A percentile compares a stretch with the other conserved stretches of the same genome.
Conservation (phyloP, 352 stramenopile genomes). For the Blastocystis sp. region DNA sequence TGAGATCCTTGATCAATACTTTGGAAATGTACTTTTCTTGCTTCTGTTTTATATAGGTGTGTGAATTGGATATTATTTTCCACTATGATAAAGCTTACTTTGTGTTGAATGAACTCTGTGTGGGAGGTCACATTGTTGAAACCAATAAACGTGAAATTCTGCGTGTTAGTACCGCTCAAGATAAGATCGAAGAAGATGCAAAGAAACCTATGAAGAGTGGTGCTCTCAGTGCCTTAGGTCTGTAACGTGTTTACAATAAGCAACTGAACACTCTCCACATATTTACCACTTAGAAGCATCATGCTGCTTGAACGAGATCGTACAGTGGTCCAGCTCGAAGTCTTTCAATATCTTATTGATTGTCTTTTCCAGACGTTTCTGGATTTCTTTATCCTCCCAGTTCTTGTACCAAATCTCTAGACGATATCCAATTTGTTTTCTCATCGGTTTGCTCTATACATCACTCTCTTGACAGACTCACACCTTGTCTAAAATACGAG, state of each 20-base stretch:
- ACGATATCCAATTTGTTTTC: constrained; percentile 68
- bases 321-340: neutral
- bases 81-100: constrained; percentile 99
- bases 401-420: constrained; percentile 70
- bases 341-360: constrained; percentile 14
- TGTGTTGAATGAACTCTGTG: constrained; percentile 98
- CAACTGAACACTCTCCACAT: neutral
- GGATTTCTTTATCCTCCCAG: constrained; percentile 66
- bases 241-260: too few species aligned
- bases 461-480: neutral
- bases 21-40: constrained; percentile 77
- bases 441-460: constrained; percentile 55
- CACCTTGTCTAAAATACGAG: constrained; percentile 84
- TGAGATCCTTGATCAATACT: constrained; percentile 94
- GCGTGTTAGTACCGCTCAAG: constrained; percentile 81
- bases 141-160: constrained; percentile 86
- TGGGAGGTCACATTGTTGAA: constrained; percentile 94
- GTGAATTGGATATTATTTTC: constrained; percentile 96
- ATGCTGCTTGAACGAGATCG: constrained; percentile 37
- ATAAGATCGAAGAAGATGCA: constrained; percentile 84
- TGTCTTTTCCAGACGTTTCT: constrained; percentile 67
- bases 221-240: too few species aligned
- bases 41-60: constrained; percentile 70
- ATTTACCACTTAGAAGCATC: neutral
- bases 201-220: constrained; percentile 74